Percentiles rank a stretch among this genome's conserved stretches.
Evolutionary conservation across 805 yeast species (phyloP).

Genomic region (Pichia cephalocereana): DNA sequence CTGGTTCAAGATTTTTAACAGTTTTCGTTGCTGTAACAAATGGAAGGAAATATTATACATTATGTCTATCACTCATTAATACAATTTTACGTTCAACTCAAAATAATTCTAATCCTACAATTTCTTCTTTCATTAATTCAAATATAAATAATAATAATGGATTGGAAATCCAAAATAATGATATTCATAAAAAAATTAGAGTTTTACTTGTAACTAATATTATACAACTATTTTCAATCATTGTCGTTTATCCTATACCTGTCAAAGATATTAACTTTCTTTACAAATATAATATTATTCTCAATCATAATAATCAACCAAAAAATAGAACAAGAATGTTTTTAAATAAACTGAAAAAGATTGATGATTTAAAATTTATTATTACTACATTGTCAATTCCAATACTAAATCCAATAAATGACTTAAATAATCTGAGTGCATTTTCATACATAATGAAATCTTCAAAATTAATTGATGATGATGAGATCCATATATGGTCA

Average conservation of each 20-base stretch:
- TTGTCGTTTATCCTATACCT: slow-evolving; percentile 60
- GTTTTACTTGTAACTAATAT: slow-evolving; percentile 42
- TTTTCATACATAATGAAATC: slow-evolving; percentile 20
- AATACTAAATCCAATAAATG: slow-evolving; percentile 34
- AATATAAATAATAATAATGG: slow-evolving; percentile 31
- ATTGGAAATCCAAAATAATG: slow-evolving; percentile 23
- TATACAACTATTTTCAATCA: slow-evolving; percentile 50
- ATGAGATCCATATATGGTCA: slow-evolving; percentile 35
- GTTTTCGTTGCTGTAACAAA: slow-evolving; percentile 43
- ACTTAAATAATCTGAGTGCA: slow-evolving; percentile 10
- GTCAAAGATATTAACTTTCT: slow-evolving; percentile 31
- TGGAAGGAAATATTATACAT: slow-evolving; percentile 37
- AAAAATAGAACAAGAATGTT: slow-evolving; percentile 41
- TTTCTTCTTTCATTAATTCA: not conserved
- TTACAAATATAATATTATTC: slow-evolving; percentile 25
- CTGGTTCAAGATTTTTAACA: slow-evolving; percentile 56
- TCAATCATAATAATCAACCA: slow-evolving; percentile 11
- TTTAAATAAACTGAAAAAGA: slow-evolving; percentile 44
- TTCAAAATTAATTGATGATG: slow-evolving; percentile 8
- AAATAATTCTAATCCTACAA: slow-evolving; percentile 13
- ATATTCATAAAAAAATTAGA: slow-evolving; percentile 32
- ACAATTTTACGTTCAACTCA: slow-evolving; percentile 43
- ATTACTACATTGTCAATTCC: slow-evolving; percentile 39
- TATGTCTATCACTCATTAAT: slow-evolving; percentile 66
- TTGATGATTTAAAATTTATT: slow-evolving; percentile 43